Evolutionary conservation across 225 moss, liverwort and hornwort genomes (phyloP), one percentile per base, ranked within the genome.

Genomic region (Thuidium tamariscinum): DNA sequence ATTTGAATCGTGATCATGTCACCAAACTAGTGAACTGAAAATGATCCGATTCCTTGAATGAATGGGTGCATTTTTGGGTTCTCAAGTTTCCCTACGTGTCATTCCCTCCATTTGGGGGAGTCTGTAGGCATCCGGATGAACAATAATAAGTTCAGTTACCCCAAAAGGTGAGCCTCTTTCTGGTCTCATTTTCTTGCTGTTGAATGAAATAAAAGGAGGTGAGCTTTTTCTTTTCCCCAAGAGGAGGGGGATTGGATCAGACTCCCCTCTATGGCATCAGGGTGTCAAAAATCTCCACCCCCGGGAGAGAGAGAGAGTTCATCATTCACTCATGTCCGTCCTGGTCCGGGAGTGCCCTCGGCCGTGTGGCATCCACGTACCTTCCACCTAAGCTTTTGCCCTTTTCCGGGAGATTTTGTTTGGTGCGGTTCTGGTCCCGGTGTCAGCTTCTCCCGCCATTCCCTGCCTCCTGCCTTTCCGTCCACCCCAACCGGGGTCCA

Each of bases 371-470:
- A 0, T 18, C 7, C 26, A 7, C 65, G 83, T 83, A 85, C 85
- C 79, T 83, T 60, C 88, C 81, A 90, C 90, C 90, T 86, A 83
- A 86, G 75, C 56, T 23, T 57, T 80, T 29, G 62, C 88, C 48
- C 80, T 69, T 84, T 88, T 70, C 7, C 4, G 0, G 90, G 81
- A 86, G 84, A 86, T 86, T 88, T 91, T 27, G 88, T 88, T 91
- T 80, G 90, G 91, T 91, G 91, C 3, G 2, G 80, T 88, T 91
- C 80, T 56, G 75, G 83, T 88, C 74, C 82, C 74, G 62, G 49
- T 13, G 13, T 52, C 72, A 49, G 86, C 71, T 56, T 66, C 67
- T 39, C 60, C n/a, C 5, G 1, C 18, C 9, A n/a, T 39, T 67
- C 81, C 68, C 75, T 87, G 76, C 77, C 76, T 57, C 63, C 54